Conservation (phyloP, 176 grass and related monocot genomes). For the Aegilops bicornis region DNA sequence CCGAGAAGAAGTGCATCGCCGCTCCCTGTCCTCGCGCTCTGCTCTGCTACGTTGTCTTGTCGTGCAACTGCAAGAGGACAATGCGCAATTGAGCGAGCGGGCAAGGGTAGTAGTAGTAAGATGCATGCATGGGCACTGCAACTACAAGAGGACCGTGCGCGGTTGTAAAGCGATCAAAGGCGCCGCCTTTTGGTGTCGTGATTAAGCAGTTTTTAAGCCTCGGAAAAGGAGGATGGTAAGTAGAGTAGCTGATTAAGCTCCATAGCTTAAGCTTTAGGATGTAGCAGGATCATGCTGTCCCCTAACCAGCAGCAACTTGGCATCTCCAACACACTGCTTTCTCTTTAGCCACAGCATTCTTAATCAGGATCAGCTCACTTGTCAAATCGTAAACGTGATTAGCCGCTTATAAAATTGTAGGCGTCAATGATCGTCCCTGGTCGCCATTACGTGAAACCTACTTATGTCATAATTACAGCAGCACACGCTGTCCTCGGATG, state of each 20-base stretch:
- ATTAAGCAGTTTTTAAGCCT: conserved; percentile 33
- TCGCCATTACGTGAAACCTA: conserved; percentile 21
- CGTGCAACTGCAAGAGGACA: not conserved
- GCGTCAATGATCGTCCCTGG: conserved; percentile 21
- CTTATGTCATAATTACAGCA: conserved; percentile 35
- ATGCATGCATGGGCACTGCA: not conserved
- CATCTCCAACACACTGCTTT: conserved; percentile 13
- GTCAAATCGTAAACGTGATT: conserved; percentile 28
- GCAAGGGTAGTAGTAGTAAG: not conserved
- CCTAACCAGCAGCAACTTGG: conserved; percentile 45
- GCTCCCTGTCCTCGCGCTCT: not conserved
- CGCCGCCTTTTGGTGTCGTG: conserved; percentile 24
- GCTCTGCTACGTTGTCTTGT: not conserved
- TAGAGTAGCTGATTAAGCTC: conserved; percentile 15
- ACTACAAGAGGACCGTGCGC: conserved; percentile 28
- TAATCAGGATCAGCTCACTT: not conserved
- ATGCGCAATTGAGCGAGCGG: not conserved
- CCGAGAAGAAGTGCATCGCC: conserved; percentile 45
- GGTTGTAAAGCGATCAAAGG: conserved; percentile 59
- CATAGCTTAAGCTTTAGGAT: conserved; percentile 38
- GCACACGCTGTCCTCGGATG: conserved; percentile 13
- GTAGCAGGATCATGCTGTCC: conserved; percentile 55
- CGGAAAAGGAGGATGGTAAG: conserved; percentile 2
- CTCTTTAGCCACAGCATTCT: conserved; percentile 16
- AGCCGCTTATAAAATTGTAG: not conserved